These are phyloP conservation scores for Mucor indicus DNA, from an alignment of 371 early-diverging fungal species.

Conservation along the genomic window DNA sequence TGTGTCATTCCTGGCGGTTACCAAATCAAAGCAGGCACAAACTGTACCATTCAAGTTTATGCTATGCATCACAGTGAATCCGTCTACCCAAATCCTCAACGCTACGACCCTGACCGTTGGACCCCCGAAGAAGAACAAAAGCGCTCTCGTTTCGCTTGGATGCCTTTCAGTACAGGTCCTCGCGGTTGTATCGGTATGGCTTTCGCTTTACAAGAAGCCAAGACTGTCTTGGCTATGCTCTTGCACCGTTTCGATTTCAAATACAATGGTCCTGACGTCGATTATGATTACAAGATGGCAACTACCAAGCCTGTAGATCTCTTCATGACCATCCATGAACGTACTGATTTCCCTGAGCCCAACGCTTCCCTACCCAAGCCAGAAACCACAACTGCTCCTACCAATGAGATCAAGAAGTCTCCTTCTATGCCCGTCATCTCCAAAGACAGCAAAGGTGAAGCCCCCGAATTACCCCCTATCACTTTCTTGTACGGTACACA, in stretches of 20 bases:
- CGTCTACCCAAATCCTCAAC: slow-evolving; percentile 44
- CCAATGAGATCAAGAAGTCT: too few species aligned
- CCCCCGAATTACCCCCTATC: slow-evolving; percentile 26
- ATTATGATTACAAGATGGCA: slow-evolving; percentile 29
- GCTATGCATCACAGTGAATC: slow-evolving; percentile 45
- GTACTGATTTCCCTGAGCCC: slow-evolving; percentile 40
- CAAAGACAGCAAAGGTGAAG: neutral
- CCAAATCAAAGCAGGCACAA: slow-evolving; percentile 19
- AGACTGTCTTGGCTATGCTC: slow-evolving; percentile 51
- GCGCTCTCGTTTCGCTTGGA: slow-evolving; percentile 51
- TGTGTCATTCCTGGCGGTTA: slow-evolving; percentile 49
- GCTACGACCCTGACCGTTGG: slow-evolving; percentile 57
- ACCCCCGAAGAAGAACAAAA: slow-evolving; percentile 53
- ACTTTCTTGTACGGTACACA: slow-evolving; percentile 56
- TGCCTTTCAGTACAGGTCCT: slow-evolving; percentile 53
- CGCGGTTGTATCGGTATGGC: slow-evolving; percentile 50
- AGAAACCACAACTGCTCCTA: neutral
- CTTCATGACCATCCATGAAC: slow-evolving; percentile 33
- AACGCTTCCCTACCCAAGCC: neutral
- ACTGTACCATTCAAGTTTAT: slow-evolving; percentile 23
- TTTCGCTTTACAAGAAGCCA: slow-evolving; percentile 60
- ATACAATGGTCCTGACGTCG: slow-evolving; percentile 37
- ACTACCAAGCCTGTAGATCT: slow-evolving; percentile 41
- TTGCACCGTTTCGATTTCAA: slow-evolving; percentile 38
- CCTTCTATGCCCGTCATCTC: slow-evolving; percentile 10